Conservation (phyloP, 352 stramenopile species). For the Pythium guiyangense region DNA sequence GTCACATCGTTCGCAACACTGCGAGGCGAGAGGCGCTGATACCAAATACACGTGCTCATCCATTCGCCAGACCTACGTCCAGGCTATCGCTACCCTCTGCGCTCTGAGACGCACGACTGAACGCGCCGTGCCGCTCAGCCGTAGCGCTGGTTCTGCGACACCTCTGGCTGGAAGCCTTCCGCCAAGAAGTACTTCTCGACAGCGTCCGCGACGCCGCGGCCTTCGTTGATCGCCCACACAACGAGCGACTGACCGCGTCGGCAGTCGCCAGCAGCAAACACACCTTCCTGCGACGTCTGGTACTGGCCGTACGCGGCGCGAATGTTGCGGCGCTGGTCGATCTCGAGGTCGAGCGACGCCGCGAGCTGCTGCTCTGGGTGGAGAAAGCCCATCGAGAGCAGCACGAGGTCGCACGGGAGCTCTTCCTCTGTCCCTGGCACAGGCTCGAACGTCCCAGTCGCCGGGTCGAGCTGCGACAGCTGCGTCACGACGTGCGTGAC, state of each 20-base stretch:
- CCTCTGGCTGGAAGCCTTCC: conserved; percentile 72
- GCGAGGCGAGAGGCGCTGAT: too few relatives aligned
- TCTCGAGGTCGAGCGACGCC: conserved; percentile 85
- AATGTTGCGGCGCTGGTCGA: conserved; percentile 95
- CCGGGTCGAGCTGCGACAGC: conserved; percentile 45
- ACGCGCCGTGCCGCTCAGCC: too few relatives aligned
- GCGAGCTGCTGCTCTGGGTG: conserved; percentile 91
- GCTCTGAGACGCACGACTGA: too few relatives aligned
- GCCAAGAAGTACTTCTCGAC: conserved; percentile 83
- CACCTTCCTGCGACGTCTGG: conserved; percentile 91
- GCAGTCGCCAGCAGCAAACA: conserved; percentile 97
- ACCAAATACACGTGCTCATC: too few relatives aligned
- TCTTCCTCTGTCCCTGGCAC: conserved; percentile 89
- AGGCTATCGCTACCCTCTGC: too few relatives aligned
- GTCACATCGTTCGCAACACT: too few relatives aligned
- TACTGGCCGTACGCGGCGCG: conserved; percentile 92
- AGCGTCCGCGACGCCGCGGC: conserved; percentile 88
- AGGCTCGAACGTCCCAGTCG: conserved; percentile 65
- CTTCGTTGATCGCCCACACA: conserved; percentile 98
- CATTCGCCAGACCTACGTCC: too few relatives aligned
- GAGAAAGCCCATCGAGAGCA: conserved; percentile 98
- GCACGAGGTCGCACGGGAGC: conserved; percentile 92
- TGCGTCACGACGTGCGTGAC: conserved; percentile 76
- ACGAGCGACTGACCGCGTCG: conserved; percentile 96
- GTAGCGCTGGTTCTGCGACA: conserved; percentile 78